phyloP scores from a whole-genome alignment of 129 eudicot species.

The Helichrysum umbraculigerum region DNA sequence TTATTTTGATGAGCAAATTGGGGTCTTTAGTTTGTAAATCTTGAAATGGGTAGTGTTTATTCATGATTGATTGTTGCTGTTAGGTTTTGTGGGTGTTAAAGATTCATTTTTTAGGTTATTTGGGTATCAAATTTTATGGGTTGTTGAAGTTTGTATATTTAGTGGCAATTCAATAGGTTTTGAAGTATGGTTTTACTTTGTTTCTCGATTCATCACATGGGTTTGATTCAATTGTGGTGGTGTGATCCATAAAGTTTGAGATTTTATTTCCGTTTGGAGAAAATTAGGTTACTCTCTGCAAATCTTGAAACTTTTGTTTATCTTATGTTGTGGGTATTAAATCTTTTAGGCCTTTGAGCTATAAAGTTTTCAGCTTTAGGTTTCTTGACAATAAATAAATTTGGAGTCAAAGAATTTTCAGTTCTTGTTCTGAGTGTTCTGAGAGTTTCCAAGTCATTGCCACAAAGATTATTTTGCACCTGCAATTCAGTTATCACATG shows the following conservation, averaged over 20 bases:
- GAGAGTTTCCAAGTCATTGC: slow-evolving; percentile 29
- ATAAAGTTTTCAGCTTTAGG: neutral
- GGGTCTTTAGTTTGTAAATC: slow-evolving; percentile 20
- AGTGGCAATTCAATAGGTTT: slow-evolving; percentile 12
- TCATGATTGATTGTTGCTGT: neutral
- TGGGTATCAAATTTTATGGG: neutral
- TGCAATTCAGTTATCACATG: slow-evolving; percentile 25
- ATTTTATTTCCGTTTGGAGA: slow-evolving; percentile 19
- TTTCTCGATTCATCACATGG: slow-evolving; percentile 38
- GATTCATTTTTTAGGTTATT: slow-evolving; percentile 4
- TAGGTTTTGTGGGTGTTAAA: slow-evolving; percentile 29
- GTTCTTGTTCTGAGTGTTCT: slow-evolving; percentile 13
- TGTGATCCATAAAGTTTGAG: slow-evolving; percentile 27
- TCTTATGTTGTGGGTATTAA: slow-evolving; percentile 18
- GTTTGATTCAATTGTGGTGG: slow-evolving; percentile 24
- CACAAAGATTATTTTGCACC: slow-evolving; percentile 31
- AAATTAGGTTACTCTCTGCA: slow-evolving; percentile 16
- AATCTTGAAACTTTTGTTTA: slow-evolving; percentile 18
- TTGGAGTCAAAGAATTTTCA: neutral
- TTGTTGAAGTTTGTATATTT: slow-evolving; percentile 14
- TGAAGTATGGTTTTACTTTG: slow-evolving; percentile 11
- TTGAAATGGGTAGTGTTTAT: slow-evolving; percentile 18
- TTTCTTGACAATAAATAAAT: slow-evolving; percentile 20
- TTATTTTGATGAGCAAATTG: slow-evolving; percentile 15
- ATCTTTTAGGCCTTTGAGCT: slow-evolving; percentile 13